A percentile compares a stretch with the other conserved stretches of the same genome.
Conservation (phyloP, 2,329 filamentous ascomycete genomes). For the Blumeria hordei region DNA sequence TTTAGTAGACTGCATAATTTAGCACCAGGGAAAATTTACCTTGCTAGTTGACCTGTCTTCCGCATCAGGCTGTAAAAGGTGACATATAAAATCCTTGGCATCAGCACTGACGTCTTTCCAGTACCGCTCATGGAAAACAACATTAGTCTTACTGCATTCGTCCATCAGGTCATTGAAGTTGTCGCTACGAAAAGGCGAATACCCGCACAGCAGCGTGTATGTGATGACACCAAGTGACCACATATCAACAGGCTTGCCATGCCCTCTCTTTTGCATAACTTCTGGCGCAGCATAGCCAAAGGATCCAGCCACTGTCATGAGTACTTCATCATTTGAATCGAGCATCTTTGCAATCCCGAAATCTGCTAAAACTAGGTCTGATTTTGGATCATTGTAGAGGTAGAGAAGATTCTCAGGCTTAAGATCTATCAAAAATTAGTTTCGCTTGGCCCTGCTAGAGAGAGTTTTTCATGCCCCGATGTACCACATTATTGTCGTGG, state of each 20-base stretch:
- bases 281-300: slow-evolving; percentile 96
- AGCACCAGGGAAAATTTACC: slow-evolving; percentile 21
- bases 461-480: slow-evolving; percentile 39
- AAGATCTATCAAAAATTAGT: slow-evolving; percentile 37
- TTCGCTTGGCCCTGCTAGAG: not conserved
- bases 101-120: slow-evolving; percentile 95
- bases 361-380: slow-evolving; percentile 78
- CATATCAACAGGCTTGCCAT: slow-evolving; percentile 97
- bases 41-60: slow-evolving; percentile 54
- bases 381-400: slow-evolving; percentile 51
- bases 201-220: slow-evolving; percentile 91
- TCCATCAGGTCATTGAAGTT: slow-evolving; percentile 82
- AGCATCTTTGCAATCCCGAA: slow-evolving; percentile 98
- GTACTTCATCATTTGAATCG: slow-evolving; percentile 67
- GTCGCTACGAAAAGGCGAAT: slow-evolving; percentile 93
- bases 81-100: slow-evolving; percentile 80
- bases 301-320: slow-evolving; percentile 95
- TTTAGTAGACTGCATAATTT: slow-evolving; percentile 3
- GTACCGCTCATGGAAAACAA: slow-evolving; percentile 92
- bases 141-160: slow-evolving; percentile 61
- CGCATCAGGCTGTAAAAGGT: slow-evolving; percentile 56
- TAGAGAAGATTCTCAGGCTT: slow-evolving; percentile 97
- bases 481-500: slow-evolving; percentile 83
- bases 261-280: slow-evolving; percentile 92
- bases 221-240: slow-evolving; percentile 98